Evolutionary conservation across 768 basidiomycete genomes (phyloP).

Genomic region (Suillus bovinus): DNA sequence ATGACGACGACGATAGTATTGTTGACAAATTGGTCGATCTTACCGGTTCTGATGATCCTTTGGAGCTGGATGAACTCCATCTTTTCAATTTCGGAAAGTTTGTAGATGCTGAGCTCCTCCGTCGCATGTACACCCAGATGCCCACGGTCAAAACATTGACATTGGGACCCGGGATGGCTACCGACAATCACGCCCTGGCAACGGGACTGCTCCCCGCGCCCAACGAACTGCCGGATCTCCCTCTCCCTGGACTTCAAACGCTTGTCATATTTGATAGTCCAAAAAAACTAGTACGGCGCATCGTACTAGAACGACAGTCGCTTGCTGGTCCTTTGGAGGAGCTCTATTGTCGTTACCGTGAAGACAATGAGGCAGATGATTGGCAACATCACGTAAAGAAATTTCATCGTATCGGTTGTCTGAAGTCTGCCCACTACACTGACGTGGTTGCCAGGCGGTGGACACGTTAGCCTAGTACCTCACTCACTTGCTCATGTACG

Average conservation of each 20-base stretch:
- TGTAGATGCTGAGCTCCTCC: background rate
- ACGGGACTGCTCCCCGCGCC: background rate
- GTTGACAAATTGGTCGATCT: background rate
- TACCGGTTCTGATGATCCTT: background rate
- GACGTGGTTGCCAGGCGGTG: background rate
- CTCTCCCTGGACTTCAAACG: background rate
- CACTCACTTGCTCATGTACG: background rate
- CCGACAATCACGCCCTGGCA: background rate
- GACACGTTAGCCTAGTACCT: background rate
- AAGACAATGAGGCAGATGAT: background rate
- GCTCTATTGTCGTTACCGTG: background rate
- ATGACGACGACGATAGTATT: too few species aligned
- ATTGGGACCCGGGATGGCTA: background rate
- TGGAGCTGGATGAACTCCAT: slow-evolving; percentile 1
- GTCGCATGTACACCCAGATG: background rate
- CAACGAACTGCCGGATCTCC: background rate
- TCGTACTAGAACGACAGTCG: background rate
- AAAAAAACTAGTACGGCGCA: background rate
- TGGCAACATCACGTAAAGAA: background rate
- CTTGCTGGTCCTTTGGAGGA: background rate
- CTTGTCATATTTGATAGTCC: background rate
- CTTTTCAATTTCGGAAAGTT: background rate
- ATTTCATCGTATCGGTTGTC: background rate
- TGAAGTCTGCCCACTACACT: background rate
- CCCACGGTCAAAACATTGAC: background rate